Evolutionary conservation across 352 stramenopile species (phyloP).

Genomic region (Globisporangium yorkense): DNA sequence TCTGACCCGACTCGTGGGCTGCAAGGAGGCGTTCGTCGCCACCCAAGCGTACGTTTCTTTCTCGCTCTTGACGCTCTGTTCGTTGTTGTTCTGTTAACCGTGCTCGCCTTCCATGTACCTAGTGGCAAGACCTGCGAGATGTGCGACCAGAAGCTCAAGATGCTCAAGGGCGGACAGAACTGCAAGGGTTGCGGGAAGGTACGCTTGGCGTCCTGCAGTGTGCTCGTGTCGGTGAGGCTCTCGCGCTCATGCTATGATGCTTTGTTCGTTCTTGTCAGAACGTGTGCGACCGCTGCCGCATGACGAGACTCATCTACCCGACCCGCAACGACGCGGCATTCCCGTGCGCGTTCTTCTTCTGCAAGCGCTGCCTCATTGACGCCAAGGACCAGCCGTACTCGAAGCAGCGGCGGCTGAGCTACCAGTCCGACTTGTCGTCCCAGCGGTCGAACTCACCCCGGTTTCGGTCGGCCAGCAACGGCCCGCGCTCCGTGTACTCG

Average conservation of each 20-base stretch:
- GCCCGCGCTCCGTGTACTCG: constrained; percentile 10
- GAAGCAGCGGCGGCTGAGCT: constrained; percentile 26
- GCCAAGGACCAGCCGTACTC: constrained; percentile 37
- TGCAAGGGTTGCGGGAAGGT: constrained; percentile 64
- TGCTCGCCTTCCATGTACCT: neutral
- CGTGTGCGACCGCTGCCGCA: constrained; percentile 56
- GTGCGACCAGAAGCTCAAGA: constrained; percentile 52
- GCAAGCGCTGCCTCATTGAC: constrained; percentile 44
- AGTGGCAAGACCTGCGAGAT: constrained; percentile 51
- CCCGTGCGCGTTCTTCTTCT: constrained; percentile 52
- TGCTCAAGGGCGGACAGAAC: constrained; percentile 39
- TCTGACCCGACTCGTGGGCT: constrained; percentile 41
- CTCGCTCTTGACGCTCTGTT: neutral
- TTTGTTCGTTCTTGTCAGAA: constrained; percentile 15
- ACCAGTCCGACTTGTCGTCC: constrained; percentile 37
- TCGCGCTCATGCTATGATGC: neutral
- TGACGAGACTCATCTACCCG: constrained; percentile 54
- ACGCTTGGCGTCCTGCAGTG: neutral
- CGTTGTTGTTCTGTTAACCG: neutral
- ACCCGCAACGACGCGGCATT: constrained; percentile 39
- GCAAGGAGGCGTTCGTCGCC: constrained; percentile 46
- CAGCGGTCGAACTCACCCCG: constrained; percentile 15
- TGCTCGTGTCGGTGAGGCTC: neutral
- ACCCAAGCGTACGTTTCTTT: constrained; percentile 29
- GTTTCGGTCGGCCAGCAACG: constrained; percentile 5